These are phyloP conservation scores for Hypoxylon lienhwacheense DNA, from an alignment of 495 filamentous ascomycete genomes.

Conservation along the genomic window DNA sequence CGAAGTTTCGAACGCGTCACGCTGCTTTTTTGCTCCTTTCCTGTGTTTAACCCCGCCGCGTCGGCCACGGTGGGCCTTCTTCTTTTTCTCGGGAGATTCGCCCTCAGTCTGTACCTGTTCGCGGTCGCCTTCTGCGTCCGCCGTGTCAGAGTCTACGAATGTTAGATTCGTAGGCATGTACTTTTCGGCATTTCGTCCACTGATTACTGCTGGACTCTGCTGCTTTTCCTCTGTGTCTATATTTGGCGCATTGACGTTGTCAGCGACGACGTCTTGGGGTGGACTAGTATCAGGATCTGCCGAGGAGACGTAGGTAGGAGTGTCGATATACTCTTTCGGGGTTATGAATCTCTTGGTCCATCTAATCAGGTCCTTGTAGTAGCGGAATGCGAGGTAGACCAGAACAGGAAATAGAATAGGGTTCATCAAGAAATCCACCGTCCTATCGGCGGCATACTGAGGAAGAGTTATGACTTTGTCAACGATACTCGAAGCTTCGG, in stretches of 20 bases:
- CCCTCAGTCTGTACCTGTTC: conserved; percentile 39
- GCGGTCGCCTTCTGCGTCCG: conserved; percentile 41
- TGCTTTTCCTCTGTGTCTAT: conserved; percentile 4
- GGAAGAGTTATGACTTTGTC: conserved; percentile 44
- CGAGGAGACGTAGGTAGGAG: conserved; percentile 25
- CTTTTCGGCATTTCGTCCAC: conserved; percentile 1
- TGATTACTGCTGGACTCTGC: background rate
- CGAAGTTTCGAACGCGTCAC: conserved; percentile 44
- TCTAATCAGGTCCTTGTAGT: conserved; percentile 41
- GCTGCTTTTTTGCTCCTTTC: conserved; percentile 53
- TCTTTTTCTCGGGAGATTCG: conserved; percentile 58
- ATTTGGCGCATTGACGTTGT: background rate
- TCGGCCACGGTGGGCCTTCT: conserved; percentile 78
- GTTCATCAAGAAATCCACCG: conserved; percentile 51
- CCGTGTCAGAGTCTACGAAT: conserved; percentile 42
- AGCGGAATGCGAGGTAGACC: conserved; percentile 36
- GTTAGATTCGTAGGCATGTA: conserved; percentile 11
- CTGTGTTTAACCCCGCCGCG: conserved; percentile 77
- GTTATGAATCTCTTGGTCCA: conserved; percentile 22
- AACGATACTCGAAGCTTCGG: conserved; percentile 35
- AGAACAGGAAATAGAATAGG: conserved; percentile 48
- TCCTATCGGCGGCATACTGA: conserved; percentile 39
- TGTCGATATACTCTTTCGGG: conserved; percentile 23
- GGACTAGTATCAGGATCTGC: conserved; percentile 4
- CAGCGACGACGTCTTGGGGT: background rate